phyloP scores from a whole-genome alignment of 2,329 filamentous ascomycete species.

The Fusarium pseudoanthophilum region DNA sequence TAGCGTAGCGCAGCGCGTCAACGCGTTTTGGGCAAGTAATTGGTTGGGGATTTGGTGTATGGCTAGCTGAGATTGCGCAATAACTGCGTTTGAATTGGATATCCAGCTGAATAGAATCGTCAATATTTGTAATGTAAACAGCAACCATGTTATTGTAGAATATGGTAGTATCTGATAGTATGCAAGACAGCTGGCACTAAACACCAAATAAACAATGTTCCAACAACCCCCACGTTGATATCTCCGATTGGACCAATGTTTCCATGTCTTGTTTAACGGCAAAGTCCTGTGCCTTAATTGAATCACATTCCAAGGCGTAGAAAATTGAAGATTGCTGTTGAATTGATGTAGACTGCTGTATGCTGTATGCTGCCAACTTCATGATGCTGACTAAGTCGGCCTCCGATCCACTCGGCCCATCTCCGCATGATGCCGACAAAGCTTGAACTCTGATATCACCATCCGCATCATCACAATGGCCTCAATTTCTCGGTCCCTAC shows the following conservation, averaged over 20 bases:
- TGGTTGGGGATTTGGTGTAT: slow-evolving; percentile 15
- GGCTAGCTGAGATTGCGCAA: slow-evolving; percentile 19
- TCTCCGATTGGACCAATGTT: slow-evolving; percentile 23
- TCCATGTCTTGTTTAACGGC: slow-evolving; percentile 4
- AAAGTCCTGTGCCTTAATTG: background rate
- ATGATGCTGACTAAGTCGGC: slow-evolving; percentile 36
- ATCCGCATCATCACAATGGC: slow-evolving; percentile 59
- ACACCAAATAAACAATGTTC: slow-evolving; percentile 4
- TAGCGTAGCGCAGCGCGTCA: slow-evolving; percentile 30
- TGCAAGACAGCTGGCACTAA: slow-evolving; percentile 23
- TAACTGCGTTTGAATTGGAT: background rate
- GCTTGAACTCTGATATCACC: slow-evolving; percentile 37
- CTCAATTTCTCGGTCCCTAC: slow-evolving; percentile 68
- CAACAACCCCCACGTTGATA: slow-evolving; percentile 3
- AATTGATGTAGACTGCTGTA: too few species aligned
- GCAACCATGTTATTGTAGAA: background rate
- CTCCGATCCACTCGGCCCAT: slow-evolving; percentile 36
- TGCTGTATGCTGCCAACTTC: background rate
- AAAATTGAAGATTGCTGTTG: too few species aligned
- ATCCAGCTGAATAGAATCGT: background rate
- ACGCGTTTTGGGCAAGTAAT: slow-evolving; percentile 24
- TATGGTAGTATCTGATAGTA: background rate
- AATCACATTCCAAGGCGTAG: background rate
- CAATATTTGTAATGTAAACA: background rate
- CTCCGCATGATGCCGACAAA: slow-evolving; percentile 36